Conservation (phyloP, 495 filamentous ascomycete species). For the Barbatosphaeria neglecta region DNA sequence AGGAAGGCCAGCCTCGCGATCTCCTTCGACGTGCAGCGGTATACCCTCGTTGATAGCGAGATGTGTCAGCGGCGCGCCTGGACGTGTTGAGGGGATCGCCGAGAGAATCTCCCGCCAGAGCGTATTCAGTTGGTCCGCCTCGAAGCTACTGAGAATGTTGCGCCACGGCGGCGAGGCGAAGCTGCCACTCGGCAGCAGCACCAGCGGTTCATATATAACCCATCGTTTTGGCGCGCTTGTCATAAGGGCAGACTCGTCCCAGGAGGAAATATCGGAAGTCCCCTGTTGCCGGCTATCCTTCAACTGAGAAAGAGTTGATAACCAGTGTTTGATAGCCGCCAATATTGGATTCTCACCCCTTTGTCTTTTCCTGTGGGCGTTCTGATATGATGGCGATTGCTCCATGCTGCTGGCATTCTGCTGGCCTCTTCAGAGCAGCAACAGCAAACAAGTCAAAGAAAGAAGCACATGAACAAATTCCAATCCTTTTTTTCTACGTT, state of each 20-base stretch:
- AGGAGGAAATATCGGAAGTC: neutral
- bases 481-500: too few species aligned
- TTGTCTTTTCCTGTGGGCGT: too few species aligned
- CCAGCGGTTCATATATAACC: constrained; percentile 57
- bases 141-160: constrained; percentile 19
- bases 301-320: neutral
- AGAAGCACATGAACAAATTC: too few species aligned
- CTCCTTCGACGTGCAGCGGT: constrained; percentile 24
- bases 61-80: constrained; percentile 41
- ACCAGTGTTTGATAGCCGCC: neutral
- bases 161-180: constrained; percentile 41
- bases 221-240: constrained; percentile 48
- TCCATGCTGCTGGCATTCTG: too few species aligned
- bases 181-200: constrained; percentile 51
- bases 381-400: too few species aligned
- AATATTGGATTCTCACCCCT: neutral
- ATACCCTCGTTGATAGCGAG: constrained; percentile 68
- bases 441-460: too few species aligned
- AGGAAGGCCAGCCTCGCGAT: neutral
- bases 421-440: too few species aligned
- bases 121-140: constrained; percentile 1
- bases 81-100: too few species aligned
- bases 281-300: neutral
- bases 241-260: constrained; percentile 1
- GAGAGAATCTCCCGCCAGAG: constrained; percentile 41